These are phyloP conservation scores for Manihot esculenta DNA, from an alignment of 441 rosid genomes.

Conservation along the genomic window DNA sequence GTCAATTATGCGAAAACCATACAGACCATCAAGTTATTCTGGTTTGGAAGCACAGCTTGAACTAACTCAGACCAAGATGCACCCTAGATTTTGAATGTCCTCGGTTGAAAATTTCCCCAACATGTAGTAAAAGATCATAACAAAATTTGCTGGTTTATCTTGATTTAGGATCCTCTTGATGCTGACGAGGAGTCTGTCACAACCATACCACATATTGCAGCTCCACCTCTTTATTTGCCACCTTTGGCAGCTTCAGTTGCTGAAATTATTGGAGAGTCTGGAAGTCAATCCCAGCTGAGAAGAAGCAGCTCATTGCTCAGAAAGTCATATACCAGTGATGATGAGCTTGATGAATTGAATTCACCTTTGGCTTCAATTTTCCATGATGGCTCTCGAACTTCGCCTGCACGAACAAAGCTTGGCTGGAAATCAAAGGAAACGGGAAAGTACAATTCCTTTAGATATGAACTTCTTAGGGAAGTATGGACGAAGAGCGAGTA, in stretches of 20 bases:
- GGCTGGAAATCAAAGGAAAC: constrained; percentile 46
- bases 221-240: constrained; percentile 55
- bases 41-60: neutral
- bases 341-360: constrained; percentile 82
- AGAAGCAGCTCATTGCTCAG: constrained; percentile 58
- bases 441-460: constrained; percentile 36
- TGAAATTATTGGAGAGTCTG: constrained; percentile 44
- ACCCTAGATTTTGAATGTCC: neutral
- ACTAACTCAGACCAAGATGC: neutral
- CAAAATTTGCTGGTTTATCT: constrained; percentile 5
- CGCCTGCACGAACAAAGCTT: constrained; percentile 37
- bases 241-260: constrained; percentile 59
- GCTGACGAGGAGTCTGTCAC: constrained; percentile 42
- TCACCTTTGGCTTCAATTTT: constrained; percentile 72
- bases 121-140: neutral
- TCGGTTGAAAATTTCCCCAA: neutral
- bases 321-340: constrained; percentile 82
- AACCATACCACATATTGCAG: constrained; percentile 57
- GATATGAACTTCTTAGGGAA: constrained; percentile 81
- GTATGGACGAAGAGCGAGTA: constrained; percentile 64
- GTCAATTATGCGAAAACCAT: too few relatives aligned
- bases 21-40: neutral
- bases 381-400: constrained; percentile 33
- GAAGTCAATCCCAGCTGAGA: constrained; percentile 42
- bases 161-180: constrained; percentile 42